phyloP scores from a whole-genome alignment of 2,329 filamentous ascomycete species.

The Aspergillus arachidicola region DNA sequence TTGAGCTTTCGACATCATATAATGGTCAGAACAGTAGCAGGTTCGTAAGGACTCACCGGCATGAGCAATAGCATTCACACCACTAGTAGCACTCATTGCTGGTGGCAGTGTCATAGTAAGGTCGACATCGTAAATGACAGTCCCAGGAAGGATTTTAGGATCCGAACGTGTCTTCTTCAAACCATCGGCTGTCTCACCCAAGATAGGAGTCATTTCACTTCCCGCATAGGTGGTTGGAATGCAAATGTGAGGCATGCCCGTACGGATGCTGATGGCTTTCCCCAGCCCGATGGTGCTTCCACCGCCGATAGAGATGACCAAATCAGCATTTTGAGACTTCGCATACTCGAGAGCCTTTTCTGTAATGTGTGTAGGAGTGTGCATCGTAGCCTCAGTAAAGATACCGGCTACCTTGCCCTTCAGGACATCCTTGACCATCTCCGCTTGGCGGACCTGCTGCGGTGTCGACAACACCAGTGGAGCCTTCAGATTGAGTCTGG shows the following conservation, averaged over 20 bases:
- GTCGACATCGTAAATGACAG: constrained; percentile 67
- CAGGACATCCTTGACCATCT: constrained; percentile 49
- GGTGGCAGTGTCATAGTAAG: constrained; percentile 62
- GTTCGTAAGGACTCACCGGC: constrained; percentile 43
- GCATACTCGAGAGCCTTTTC: constrained; percentile 57
- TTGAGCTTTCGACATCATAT: neutral
- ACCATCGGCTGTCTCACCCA: constrained; percentile 63
- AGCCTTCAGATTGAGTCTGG: constrained; percentile 50
- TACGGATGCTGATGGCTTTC: constrained; percentile 58
- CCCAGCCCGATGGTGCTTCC: constrained; percentile 66
- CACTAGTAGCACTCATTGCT: constrained; percentile 58
- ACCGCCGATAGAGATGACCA: constrained; percentile 63
- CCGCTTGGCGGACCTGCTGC: constrained; percentile 52
- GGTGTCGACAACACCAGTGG: constrained; percentile 62
- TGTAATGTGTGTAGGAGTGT: constrained; percentile 62
- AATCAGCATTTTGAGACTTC: constrained; percentile 52
- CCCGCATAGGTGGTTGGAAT: constrained; percentile 65
- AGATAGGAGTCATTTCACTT: constrained; percentile 66
- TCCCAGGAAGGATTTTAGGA: constrained; percentile 61
- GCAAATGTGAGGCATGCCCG: constrained; percentile 59
- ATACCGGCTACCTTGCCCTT: constrained; percentile 52
- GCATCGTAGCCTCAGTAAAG: constrained; percentile 63
- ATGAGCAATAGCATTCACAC: constrained; percentile 68
- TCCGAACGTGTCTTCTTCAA: constrained; percentile 61
- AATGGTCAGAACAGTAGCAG: neutral